Evolutionary conservation across 75 land plant species (phyloP), one percentile per base, ranked within the genome.

Genomic region (Selaginella moellendorffii): DNA sequence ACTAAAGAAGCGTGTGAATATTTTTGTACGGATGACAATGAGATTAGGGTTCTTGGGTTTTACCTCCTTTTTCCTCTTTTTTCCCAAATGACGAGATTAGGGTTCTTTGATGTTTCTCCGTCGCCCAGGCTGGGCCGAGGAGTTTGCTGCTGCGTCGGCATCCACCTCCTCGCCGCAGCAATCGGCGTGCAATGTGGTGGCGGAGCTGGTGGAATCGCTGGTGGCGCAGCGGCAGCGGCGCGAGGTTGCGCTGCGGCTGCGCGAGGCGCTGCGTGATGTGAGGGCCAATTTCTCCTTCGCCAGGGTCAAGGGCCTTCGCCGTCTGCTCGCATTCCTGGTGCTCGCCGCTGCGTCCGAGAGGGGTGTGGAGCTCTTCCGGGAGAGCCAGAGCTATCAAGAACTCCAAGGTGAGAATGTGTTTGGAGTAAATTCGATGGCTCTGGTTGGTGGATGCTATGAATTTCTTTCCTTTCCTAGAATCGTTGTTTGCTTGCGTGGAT

Each of bases 251-350:
- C 78, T 87, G 54, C 69, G 91, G 2, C 83, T 91, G 26, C 80
- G 83, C 12, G 72, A 70, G 2, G 88, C 85, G 21, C 79, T 91
- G 67, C 54, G 84, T 20, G 85, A 87, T 61, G 79, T 87, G 26
- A 65, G 65, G 19, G 85, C 88, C 23, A 92, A 91, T 30, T 87
- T 91, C 74, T 82, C 85, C 5, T 91, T 87, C 65, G 76, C 87
- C 63, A 74, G 92, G 8, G 61, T 73, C 51, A 68, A 79, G 25
- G 97, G 93, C 12, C 83, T 84, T 46, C 72, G 72, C 1, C 54
- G 30, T 52, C 74, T 87, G 21, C 76, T 83, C 68, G 81, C 77
- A 53, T 80, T 77, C 52, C 74, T 85, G 65, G 66, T 76, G 10
- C 77, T 83, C 2, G 53, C 83, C 26, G 70, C 86, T n/a, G 63